Base-by-base conservation (phyloP, 345 rosid species). In the Ricinus communis region DNA sequence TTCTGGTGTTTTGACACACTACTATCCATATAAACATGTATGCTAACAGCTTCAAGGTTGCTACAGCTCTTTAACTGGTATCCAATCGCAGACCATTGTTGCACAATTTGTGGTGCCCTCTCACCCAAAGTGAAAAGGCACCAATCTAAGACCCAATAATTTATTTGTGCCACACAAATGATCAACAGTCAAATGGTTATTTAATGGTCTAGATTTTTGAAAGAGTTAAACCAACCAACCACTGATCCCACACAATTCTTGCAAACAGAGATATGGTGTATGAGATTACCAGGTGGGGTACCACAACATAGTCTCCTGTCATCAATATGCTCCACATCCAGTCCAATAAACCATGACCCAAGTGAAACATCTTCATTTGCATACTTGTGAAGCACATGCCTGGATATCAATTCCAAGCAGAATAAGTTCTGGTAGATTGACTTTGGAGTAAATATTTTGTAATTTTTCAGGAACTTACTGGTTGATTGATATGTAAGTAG, bases 221-320 rank as follows among this genome's bases (percentile, higher is more conserved):
- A 8, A 3, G 25, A 43, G 21, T 45, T 15, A 2, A 64, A 16
- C 1, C 53, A 64, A 64, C 7, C 22, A 33, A 38, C 19, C 19
- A 27, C 25, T 6, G 25, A 21, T 9, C 2, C 13, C 9, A 21
- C 21, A 10, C 21, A n/a, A 43, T 43, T 4, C 30, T 27, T 27
- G 38, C 9, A 31, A 12, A 61, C 31, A 62, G 18, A 52, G 54
- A 15, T 46, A 46, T 45, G 28, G 30, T 14, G 40, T 28, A 31
- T 31, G 62, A 70, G 57, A 58, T 84, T 92, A 95, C 99, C 99
- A 31, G 90, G 90, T 54, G 93, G 90, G 45, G 99, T 95, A 46
- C 98, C 99, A 67, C 99, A 95, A 77, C 99, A 95, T 0, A 95
- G 87, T 81, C 99, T 89, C 64, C 99, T 86, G 72, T 95, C 99